Evolutionary conservation across 1,284 basidiomycete genomes (phyloP).

Genomic region (Fomitopsis pinicola): DNA sequence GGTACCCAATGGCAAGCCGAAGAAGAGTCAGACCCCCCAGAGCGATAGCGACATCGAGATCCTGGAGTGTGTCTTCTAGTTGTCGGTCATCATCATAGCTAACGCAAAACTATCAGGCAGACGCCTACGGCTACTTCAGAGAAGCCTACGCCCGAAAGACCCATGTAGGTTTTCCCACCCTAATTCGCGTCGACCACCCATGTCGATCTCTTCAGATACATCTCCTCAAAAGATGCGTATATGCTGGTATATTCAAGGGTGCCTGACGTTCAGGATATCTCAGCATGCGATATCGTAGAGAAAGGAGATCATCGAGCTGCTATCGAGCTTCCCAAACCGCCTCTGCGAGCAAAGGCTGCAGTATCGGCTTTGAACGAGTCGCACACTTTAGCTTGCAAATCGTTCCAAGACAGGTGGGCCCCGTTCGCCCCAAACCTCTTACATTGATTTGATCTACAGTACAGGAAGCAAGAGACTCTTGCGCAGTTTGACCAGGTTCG

Average conservation of each 20-base stretch:
- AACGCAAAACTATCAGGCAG: not conserved
- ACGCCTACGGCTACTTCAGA: not conserved
- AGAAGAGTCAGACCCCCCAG: conserved; percentile 51
- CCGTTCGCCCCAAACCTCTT: not conserved
- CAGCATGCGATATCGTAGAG: not conserved
- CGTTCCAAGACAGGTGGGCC: conserved; percentile 46
- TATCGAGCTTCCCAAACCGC: conserved; percentile 34
- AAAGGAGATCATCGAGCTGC: not conserved
- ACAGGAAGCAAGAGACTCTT: conserved; percentile 42
- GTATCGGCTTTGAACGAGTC: conserved; percentile 53
- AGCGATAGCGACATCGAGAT: conserved; percentile 56
- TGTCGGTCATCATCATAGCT: not conserved
- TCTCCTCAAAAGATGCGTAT: conserved; percentile 80
- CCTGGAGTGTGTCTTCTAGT: conserved; percentile 17
- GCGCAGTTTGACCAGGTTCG: conserved; percentile 46
- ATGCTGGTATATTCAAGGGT: conserved; percentile 82
- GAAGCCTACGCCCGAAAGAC: conserved; percentile 8
- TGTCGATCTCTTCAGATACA: conserved; percentile 15
- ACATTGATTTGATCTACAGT: not conserved
- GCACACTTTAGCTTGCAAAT: conserved; percentile 48
- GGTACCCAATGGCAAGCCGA: conserved; percentile 25
- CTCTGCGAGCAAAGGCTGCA: conserved; percentile 46
- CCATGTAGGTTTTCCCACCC: conserved; percentile 12
- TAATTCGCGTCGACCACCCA: not conserved
- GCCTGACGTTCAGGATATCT: not conserved